Conservation (phyloP, 495 filamentous ascomycete species). For the Penicillium daleae region DNA sequence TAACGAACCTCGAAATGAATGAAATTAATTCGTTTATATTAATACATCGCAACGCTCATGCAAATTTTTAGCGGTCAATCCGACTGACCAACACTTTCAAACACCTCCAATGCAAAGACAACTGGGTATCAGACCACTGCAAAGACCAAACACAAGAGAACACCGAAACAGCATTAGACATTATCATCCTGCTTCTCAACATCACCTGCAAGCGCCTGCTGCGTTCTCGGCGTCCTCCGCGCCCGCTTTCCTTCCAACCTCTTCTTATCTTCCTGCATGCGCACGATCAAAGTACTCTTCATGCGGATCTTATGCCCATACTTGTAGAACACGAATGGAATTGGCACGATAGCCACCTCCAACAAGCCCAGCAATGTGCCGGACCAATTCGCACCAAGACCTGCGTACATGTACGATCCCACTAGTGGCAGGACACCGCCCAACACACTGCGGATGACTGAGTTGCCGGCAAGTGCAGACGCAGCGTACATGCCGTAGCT, state of each 20-base stretch:
- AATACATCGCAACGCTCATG: slow-evolving; percentile 8
- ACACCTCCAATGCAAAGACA: slow-evolving; percentile 22
- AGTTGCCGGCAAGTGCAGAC: slow-evolving; percentile 76
- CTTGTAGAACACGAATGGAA: slow-evolving; percentile 77
- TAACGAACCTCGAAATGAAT: neutral
- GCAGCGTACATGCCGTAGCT: slow-evolving; percentile 81
- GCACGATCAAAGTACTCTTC: slow-evolving; percentile 65
- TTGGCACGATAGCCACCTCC: slow-evolving; percentile 72
- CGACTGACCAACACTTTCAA: slow-evolving; percentile 13
- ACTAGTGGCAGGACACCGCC: slow-evolving; percentile 76
- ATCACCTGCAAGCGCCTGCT: slow-evolving; percentile 13
- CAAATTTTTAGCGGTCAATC: slow-evolving; percentile 10
- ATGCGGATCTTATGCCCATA: slow-evolving; percentile 72
- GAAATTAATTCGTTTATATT: neutral
- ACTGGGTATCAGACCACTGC: slow-evolving; percentile 21
- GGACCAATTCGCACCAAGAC: slow-evolving; percentile 76
- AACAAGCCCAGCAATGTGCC: slow-evolving; percentile 73
- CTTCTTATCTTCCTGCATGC: slow-evolving; percentile 72
- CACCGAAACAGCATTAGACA: slow-evolving; percentile 11
- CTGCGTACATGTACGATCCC: slow-evolving; percentile 70
- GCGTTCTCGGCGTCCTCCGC: slow-evolving; percentile 11
- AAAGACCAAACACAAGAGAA: neutral
- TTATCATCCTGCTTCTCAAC: slow-evolving; percentile 22
- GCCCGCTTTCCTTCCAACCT: slow-evolving; percentile 56
- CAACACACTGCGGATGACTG: slow-evolving; percentile 66